Evolutionary conservation across 83 land plant species (phyloP).

Genomic region (Isoetes engelmannii): DNA sequence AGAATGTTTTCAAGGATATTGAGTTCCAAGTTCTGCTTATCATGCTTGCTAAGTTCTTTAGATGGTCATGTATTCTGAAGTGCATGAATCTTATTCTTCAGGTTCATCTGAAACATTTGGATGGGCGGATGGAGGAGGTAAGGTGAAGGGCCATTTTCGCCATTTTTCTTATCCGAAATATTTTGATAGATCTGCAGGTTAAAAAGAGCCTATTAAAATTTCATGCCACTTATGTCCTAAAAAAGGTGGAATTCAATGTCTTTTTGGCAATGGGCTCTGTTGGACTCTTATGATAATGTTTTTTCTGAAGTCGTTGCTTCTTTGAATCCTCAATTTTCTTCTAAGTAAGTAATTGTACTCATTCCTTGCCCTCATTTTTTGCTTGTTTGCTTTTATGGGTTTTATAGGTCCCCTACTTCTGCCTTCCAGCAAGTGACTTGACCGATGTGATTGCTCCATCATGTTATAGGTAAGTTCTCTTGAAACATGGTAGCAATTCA

Average conservation of each 20-base stretch:
- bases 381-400: neutral
- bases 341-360: neutral
- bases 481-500: neutral
- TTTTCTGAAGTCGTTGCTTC: neutral
- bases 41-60: neutral
- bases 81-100: constrained; percentile 15
- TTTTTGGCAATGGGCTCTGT: too few species aligned
- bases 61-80: too few species aligned
- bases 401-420: constrained; percentile 94
- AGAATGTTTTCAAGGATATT: too few species aligned
- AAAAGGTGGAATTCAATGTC: too few species aligned
- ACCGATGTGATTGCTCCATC: constrained; percentile 98
- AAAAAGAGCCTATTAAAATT: too few species aligned
- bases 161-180: too few species aligned
- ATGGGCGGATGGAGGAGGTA: constrained; percentile 99
- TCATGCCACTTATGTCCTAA: too few species aligned
- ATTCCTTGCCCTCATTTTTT: neutral
- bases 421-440: constrained; percentile 85
- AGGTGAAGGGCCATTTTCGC: neutral
- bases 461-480: constrained; percentile 70
- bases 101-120: constrained; percentile 98
- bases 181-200: too few species aligned
- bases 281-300: neutral
- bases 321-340: neutral
- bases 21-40: neutral